These are phyloP conservation scores for Talaromyces sp. DNA, from an alignment of 2,329 filamentous ascomycete species.

Conservation along the genomic window DNA sequence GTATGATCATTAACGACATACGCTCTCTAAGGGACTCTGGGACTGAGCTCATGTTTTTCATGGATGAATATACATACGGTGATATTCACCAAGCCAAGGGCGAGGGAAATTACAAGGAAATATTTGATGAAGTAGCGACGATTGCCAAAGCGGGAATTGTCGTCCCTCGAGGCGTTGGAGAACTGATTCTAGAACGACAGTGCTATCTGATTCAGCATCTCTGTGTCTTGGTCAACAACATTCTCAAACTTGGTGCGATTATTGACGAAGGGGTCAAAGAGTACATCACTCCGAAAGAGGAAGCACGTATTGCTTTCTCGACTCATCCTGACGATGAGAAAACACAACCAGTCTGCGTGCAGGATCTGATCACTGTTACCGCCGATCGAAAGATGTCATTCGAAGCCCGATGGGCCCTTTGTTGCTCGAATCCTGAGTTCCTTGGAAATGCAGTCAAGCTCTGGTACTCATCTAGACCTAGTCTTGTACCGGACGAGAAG, in stretches of 20 bases:
- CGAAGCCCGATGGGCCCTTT: neutral
- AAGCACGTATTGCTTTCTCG: conserved; percentile 1
- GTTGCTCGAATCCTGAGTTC: neutral
- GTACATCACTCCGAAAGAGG: neutral
- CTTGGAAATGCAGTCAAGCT: neutral
- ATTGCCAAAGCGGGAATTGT: conserved; percentile 15
- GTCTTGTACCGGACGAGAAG: conserved; percentile 46
- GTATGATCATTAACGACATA: neutral
- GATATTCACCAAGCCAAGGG: neutral
- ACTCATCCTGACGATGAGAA: neutral
- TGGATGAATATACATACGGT: conserved; percentile 1
- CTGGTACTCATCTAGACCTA: conserved; percentile 20
- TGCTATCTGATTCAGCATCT: conserved; percentile 36
- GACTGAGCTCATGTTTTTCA: neutral
- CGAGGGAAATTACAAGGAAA: neutral
- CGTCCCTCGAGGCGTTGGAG: conserved; percentile 21
- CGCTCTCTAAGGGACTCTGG: neutral
- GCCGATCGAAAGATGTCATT: neutral
- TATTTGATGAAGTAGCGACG: neutral
- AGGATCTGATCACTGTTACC: neutral
- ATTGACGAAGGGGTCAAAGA: neutral
- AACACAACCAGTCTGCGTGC: neutral
- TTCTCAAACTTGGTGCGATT: conserved; percentile 35
- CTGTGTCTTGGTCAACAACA: conserved; percentile 43
- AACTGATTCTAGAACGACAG: conserved; percentile 43